These are phyloP conservation scores for Asterochloris sp. DNA, from an alignment of 139 green algal species.

Conservation along the genomic window DNA sequence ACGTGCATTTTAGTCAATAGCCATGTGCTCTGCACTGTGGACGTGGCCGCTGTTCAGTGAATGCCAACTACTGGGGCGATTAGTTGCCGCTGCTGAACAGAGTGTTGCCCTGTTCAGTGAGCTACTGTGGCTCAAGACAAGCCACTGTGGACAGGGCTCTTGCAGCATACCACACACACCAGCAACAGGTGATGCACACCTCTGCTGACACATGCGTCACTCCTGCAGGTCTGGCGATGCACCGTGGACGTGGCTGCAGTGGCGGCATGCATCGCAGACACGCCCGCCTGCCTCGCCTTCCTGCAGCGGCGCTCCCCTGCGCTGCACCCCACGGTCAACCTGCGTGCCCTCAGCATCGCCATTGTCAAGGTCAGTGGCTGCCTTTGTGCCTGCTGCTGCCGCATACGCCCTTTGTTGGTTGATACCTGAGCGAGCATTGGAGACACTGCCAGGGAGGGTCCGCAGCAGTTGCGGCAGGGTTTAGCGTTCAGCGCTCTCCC, in stretches of 20 bases:
- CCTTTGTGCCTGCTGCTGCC: neutral
- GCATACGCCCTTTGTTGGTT: neutral
- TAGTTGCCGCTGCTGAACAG: neutral
- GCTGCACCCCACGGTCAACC: neutral
- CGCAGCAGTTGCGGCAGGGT: neutral
- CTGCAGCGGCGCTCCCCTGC: neutral
- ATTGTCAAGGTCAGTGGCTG: conserved; percentile 8
- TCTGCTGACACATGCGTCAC: neutral
- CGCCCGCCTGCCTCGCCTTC: neutral
- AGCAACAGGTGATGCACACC: neutral
- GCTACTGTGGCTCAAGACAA: neutral
- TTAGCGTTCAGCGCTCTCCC: neutral
- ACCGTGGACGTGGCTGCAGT: conserved; percentile 14
- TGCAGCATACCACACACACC: neutral
- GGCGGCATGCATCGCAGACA: neutral
- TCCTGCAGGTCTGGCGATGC: conserved; percentile 6
- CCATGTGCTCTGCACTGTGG: no score
- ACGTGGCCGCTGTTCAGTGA: neutral
- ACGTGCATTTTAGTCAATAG: no score
- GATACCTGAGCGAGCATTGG: neutral
- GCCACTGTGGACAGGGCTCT: neutral
- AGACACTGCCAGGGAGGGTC: neutral
- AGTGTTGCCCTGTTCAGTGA: neutral
- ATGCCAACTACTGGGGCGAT: neutral
- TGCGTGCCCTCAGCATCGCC: neutral